These are phyloP conservation scores for Theileria equi DNA, from an alignment of 169 alveolate genomes.

Conservation along the genomic window DNA sequence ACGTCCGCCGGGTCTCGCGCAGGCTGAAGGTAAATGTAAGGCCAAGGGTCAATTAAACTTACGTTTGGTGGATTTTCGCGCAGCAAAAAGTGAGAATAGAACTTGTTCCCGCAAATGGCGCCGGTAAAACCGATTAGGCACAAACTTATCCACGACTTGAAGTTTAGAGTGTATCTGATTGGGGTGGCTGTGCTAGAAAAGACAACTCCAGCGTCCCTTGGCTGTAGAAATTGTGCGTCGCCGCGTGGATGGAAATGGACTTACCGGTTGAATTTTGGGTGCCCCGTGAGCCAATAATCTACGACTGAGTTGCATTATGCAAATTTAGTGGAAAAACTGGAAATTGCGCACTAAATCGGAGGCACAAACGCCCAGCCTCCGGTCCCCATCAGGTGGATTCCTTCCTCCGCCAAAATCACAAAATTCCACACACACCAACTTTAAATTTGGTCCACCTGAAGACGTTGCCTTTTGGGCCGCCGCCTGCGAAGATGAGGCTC, in stretches of 20 bases:
- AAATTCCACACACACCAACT: no score
- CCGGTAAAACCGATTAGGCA: conserved; percentile 74
- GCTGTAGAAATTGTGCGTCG: conserved; percentile 64
- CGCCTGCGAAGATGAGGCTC: no score
- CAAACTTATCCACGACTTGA: conserved; percentile 68
- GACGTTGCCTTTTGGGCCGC: no score
- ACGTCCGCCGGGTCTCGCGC: conserved; percentile 55
- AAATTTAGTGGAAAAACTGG: no score
- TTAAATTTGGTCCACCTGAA: no score
- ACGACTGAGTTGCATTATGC: background rate
- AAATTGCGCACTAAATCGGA: no score
- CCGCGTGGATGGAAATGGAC: background rate
- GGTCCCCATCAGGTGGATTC: no score
- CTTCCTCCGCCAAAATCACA: no score
- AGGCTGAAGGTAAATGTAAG: conserved; percentile 23
- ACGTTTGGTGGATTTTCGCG: conserved; percentile 76
- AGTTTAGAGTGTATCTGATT: conserved; percentile 64
- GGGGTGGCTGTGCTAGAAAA: conserved; percentile 66
- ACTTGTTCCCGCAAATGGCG: conserved; percentile 72
- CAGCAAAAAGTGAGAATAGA: conserved; percentile 65
- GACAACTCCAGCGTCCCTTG: conserved; percentile 76
- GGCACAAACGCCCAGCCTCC: no score
- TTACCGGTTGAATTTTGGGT: conserved; percentile 12
- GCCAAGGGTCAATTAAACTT: background rate
- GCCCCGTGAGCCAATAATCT: conserved; percentile 16